These are phyloP conservation scores for Alloascoidea hylecoeti DNA, from an alignment of 805 yeast genomes.

Conservation along the genomic window DNA sequence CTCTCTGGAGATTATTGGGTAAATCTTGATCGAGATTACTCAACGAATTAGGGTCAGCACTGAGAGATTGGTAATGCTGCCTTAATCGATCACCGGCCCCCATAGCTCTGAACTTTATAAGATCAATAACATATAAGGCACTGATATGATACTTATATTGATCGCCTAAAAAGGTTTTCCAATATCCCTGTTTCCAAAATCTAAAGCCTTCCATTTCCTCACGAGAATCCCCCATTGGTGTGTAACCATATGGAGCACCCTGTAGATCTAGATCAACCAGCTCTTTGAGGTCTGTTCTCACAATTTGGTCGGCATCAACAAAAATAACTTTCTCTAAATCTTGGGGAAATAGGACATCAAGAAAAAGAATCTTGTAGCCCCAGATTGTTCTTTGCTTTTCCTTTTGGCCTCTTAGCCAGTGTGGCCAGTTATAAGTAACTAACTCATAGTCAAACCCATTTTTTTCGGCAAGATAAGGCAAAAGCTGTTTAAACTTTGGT, in stretches of 20 bases:
- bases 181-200: slow-evolving; percentile 91
- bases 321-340: slow-evolving; percentile 63
- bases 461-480: slow-evolving; percentile 43
- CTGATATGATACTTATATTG: slow-evolving; percentile 61
- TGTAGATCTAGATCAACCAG: slow-evolving; percentile 53
- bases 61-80: slow-evolving; percentile 69
- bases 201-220: slow-evolving; percentile 71
- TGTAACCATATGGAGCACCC: slow-evolving; percentile 77
- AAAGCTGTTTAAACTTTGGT: slow-evolving; percentile 42
- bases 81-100: slow-evolving; percentile 74
- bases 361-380: slow-evolving; percentile 78
- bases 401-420: slow-evolving; percentile 69
- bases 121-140: slow-evolving; percentile 74
- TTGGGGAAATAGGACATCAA: slow-evolving; percentile 81
- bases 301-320: slow-evolving; percentile 78
- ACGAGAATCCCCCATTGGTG: slow-evolving; percentile 79
- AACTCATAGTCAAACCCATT: slow-evolving; percentile 61
- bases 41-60: slow-evolving; percentile 67
- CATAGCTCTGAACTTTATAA: slow-evolving; percentile 44
- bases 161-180: slow-evolving; percentile 50
- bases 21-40: slow-evolving; percentile 85
- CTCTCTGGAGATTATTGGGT: slow-evolving; percentile 72
- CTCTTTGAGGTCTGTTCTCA: slow-evolving; percentile 60
- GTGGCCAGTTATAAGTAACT: slow-evolving; percentile 86
- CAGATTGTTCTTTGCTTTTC: slow-evolving; percentile 71